Base-by-base conservation (phyloP, 2,329 filamentous ascomycete species). In the Trichophaea hybrida region DNA sequence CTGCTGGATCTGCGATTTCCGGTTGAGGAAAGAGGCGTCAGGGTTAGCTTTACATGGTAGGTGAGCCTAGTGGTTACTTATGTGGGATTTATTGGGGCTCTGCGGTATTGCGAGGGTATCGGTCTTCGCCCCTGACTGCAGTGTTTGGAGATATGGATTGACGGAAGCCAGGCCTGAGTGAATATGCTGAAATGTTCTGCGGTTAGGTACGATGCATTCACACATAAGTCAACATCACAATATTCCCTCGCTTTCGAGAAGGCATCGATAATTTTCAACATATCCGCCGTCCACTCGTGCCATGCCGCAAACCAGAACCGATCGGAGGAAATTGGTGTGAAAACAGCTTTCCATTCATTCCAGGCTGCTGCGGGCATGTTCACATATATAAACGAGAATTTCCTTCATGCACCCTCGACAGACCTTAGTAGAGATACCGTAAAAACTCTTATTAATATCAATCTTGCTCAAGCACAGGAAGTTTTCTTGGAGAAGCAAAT, bases 351-450 rank as follows among this genome's bases (percentile, higher is more conserved):
- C 71, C 91, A 98, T 73, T 96, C 90, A 17, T 97, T 97, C 75
- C 93, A 98, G 73, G 93, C 93, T 44, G 90, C 91, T 6, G 93
- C 93, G 7, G 93, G 93, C 75, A 98, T 98, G 93, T 98, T 97
- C 73, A 97, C 91, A 57, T 98, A 98, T 70, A 98, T 98, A 75
- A 98, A 98, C 73, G 93, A 98, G 74, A 98, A 98, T 75, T 98
- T 98, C 71, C 77, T 98, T 38, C 93, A 98, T 69, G 93, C 93
- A 1, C 93, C 94, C 0, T 96, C 90, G 6, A 90, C 88, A n/a
- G 93, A 98, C 70, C 75, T 98, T 52, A 97, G 90, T 71, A 78
- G 93, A 62, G 91, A 98, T 55, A 98, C 93, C 0, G 88, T 98
- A 69, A 96, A 96, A 75, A 89, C 88, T 0, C 74, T 98, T 65